Evolutionary conservation across 495 filamentous ascomycete genomes (phyloP).

Genomic region (Pyronema omphalodes): DNA sequence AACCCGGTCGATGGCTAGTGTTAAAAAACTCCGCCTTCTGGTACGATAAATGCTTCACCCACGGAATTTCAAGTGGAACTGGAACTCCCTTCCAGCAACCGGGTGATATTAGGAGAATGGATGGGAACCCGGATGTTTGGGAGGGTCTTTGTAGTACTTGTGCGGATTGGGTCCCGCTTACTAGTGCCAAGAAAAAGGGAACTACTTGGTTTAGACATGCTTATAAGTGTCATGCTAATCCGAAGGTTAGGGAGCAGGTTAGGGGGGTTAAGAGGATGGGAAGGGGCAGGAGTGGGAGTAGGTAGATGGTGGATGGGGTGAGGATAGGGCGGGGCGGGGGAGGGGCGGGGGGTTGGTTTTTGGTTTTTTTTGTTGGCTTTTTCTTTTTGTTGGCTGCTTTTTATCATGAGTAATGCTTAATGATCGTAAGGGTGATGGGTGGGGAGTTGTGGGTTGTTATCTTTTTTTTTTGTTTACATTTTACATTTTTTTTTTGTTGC

Average conservation of each 20-base stretch:
- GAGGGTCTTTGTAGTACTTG: constrained; percentile 62
- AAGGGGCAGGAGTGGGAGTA: background rate
- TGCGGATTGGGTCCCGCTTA: constrained; percentile 58
- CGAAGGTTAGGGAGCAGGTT: constrained; percentile 31
- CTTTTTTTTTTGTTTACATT: too few species aligned
- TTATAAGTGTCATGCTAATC: constrained; percentile 66
- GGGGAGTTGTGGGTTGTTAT: too few species aligned
- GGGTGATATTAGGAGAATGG: constrained; percentile 49
- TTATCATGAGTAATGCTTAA: too few species aligned
- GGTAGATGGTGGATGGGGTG: too few species aligned
- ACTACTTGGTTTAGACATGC: constrained; percentile 73
- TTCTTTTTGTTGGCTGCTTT: too few species aligned
- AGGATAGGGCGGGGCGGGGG: too few species aligned
- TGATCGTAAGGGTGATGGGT: too few species aligned
- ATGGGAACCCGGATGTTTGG: constrained; percentile 66
- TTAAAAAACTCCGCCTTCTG: constrained; percentile 72
- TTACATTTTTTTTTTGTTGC: too few species aligned
- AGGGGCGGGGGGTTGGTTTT: too few species aligned
- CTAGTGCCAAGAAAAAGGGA: constrained; percentile 72
- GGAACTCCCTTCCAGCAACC: constrained; percentile 56
- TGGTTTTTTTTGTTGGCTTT: too few species aligned
- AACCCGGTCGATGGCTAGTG: constrained; percentile 62
- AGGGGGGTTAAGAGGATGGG: background rate
- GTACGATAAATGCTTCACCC: constrained; percentile 72
- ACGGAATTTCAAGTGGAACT: constrained; percentile 62